Base-by-base conservation (phyloP, 202 grass and related monocot species). In the Eragrostis tef region DNA sequence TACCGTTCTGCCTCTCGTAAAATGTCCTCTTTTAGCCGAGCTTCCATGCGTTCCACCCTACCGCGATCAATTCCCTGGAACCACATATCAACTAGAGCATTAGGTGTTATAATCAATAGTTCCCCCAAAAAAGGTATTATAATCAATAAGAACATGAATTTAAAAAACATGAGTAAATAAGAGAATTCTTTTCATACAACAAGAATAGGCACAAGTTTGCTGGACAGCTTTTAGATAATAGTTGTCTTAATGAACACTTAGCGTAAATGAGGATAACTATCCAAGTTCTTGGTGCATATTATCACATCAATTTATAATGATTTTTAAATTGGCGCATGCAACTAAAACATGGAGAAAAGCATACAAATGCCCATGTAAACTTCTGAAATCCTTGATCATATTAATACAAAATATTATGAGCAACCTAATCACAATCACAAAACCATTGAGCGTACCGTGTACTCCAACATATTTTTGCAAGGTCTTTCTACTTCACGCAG, bases 401-500 rank as follows among this genome's bases (percentile, higher is more conserved):
- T 39, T 39, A 39, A 39, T 31, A 73, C 59, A 53, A 74, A 31
- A 86, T 20, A 44, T 82, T 62, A 74, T 77, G 52, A 42, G 61
- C 25, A 78, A 34, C 26, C 48, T 57, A 85, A 3, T 29, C 41
- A 50, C 64, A 80, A 42, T 68, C 66, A 86, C 47, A 89, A 72
- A 72, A 66, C 41, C 63, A 26, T 48, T 15, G 24, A 85, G 64
- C 77, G 59, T 91, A 98, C 96, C 49, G 96, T 91, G 77, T 98
- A 98, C 74, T 98, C 96, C 4, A 98, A 71, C 96, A 98, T 98
- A 88, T 98, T 95, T 58, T 98, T 98, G 72, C 86, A 98, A n/a
- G 96, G 96, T 71, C 96, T 94, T 88, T 98, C 96, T 44, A 98
- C 96, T 82, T 98, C 96, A 63, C 96, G 96, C 75, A 98, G 80